Evolutionary conservation across 2,329 filamentous ascomycete genomes (phyloP).

Genomic region (Neocucurbitaria cava): DNA sequence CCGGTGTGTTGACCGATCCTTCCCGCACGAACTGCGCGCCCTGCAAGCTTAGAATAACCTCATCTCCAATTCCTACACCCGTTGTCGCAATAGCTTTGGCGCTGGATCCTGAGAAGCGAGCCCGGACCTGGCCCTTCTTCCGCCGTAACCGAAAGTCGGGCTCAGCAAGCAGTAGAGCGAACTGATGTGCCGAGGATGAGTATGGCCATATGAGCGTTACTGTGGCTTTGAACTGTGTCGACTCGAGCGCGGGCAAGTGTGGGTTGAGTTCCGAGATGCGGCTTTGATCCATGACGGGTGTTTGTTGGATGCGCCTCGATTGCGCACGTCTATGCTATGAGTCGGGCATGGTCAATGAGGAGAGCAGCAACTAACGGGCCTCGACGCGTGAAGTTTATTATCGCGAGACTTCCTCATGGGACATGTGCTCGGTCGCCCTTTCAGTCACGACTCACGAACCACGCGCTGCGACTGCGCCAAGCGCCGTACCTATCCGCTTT

Average conservation of each 20-base stretch:
- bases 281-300: constrained; percentile 33
- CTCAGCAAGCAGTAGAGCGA: constrained; percentile 83
- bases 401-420: neutral
- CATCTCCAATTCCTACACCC: constrained; percentile 79
- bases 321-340: constrained; percentile 15
- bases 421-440: constrained; percentile 13
- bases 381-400: neutral
- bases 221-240: constrained; percentile 66
- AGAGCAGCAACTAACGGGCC: neutral
- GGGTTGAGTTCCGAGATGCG: constrained; percentile 44
- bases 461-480: constrained; percentile 11
- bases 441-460: constrained; percentile 5
- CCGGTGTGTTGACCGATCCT: constrained; percentile 62
- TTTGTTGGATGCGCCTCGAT: neutral
- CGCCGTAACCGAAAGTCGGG: constrained; percentile 81
- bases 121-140: constrained; percentile 79
- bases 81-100: constrained; percentile 73
- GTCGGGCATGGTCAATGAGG: constrained; percentile 2
- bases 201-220: constrained; percentile 93
- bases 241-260: constrained; percentile 34
- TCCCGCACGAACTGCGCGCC: constrained; percentile 70
- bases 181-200: constrained; percentile 74
- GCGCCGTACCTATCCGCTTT: constrained; percentile 1
- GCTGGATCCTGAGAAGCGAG: constrained; percentile 73
- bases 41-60: constrained; percentile 71